phyloP scores from a whole-genome alignment of 345 rosid species.

The Citrus australasica region DNA sequence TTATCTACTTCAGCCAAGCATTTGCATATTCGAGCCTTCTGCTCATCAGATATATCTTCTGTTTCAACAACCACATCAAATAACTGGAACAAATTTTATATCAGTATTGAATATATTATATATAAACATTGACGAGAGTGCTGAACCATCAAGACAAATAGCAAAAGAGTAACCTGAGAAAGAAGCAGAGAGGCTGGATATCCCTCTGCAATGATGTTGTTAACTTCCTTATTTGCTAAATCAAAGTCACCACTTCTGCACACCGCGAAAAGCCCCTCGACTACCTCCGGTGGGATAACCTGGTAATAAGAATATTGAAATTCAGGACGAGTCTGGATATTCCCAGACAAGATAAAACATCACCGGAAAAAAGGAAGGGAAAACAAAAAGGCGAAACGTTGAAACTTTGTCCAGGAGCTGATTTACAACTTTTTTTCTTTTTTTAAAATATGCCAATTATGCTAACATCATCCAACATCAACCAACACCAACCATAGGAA shows the following conservation, averaged over 20 bases:
- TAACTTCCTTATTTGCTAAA: conserved; percentile 82
- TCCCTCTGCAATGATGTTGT: conserved; percentile 75
- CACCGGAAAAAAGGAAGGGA: background rate
- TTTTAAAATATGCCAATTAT: background rate
- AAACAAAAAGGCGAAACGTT: background rate
- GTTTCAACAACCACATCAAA: conserved; percentile 63
- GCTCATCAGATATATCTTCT: conserved; percentile 75
- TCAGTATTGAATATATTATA: conserved; percentile 13
- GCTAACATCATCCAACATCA: background rate
- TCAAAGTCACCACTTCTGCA: conserved; percentile 92
- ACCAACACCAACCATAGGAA: background rate
- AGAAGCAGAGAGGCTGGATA: conserved; percentile 90
- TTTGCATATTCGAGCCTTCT: conserved; percentile 89
- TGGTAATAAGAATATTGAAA: conserved; percentile 20
- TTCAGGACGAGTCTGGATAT: background rate
- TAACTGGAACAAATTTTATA: conserved; percentile 41
- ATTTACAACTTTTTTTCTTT: background rate
- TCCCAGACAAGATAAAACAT: background rate
- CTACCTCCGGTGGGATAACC: conserved; percentile 75
- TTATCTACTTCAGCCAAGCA: conserved; percentile 75
- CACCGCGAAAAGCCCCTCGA: conserved; percentile 49
- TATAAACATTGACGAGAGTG: background rate
- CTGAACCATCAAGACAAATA: conserved; percentile 1
- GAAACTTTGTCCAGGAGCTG: background rate
- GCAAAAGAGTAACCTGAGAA: conserved; percentile 49